phyloP scores from a whole-genome alignment of 768 basidiomycete genomes.

The Auricularia auricula-judae region DNA sequence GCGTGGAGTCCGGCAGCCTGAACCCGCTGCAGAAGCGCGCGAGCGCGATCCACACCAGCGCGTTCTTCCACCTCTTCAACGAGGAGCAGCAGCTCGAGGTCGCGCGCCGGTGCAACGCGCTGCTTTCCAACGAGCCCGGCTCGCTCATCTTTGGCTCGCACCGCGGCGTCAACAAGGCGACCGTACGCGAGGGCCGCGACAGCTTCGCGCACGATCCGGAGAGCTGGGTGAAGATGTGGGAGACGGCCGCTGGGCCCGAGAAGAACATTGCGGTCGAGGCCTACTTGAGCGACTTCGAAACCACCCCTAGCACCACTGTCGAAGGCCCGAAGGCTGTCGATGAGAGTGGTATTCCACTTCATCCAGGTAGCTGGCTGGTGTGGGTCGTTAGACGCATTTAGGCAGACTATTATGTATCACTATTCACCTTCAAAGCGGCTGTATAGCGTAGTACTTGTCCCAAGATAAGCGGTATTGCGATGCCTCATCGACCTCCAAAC shows the following conservation, averaged over 20 bases:
- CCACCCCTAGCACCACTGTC: too few species aligned
- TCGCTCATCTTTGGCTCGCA: conserved; percentile 38
- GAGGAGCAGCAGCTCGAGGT: conserved; percentile 29
- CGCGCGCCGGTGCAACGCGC: conserved; percentile 28
- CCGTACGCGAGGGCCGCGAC: not conserved
- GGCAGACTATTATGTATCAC: too few species aligned
- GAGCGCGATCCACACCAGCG: conserved; percentile 11
- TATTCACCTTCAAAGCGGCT: too few species aligned
- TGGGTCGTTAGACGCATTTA: too few species aligned
- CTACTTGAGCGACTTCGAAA: too few species aligned
- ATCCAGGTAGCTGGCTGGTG: too few species aligned
- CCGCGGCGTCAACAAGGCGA: not conserved
- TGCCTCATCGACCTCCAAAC: too few species aligned
- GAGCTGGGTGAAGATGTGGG: not conserved
- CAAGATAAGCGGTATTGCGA: too few species aligned
- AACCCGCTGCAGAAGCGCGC: conserved; percentile 7
- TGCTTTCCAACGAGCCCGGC: conserved; percentile 33
- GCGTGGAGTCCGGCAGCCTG: not conserved
- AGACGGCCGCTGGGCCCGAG: not conserved
- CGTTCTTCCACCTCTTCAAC: conserved; percentile 30
- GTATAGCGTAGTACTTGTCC: too few species aligned
- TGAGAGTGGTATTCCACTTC: too few species aligned
- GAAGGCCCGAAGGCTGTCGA: too few species aligned
- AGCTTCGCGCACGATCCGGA: not conserved
- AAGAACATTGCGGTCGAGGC: too few species aligned